Evolutionary conservation across 305 asterid genomes (phyloP), one percentile per base, ranked within the genome.

Genomic region (Fraxinus velutina): DNA sequence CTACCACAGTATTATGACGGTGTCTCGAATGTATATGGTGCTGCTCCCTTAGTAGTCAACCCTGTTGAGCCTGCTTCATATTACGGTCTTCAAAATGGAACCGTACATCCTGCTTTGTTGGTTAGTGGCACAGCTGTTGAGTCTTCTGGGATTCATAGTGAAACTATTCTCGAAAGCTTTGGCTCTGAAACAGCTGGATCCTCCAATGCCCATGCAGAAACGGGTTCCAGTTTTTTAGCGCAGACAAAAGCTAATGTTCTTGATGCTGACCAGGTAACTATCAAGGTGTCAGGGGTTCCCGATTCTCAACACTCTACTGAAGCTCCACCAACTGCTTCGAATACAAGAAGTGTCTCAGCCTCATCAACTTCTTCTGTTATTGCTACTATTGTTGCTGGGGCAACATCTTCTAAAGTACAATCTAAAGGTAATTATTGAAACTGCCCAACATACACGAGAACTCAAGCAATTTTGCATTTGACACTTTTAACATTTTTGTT

Each of bases 1-100:
- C 81, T 89, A 84, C 88, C 93, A 24, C 86, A 90, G 44, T 96
- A 93, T 83, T 92, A 87, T 84, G 96, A 91, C 84, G 83, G 89
- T 19, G 89, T 86, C 57, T 73, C 97, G 47, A 85, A 79, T 81
- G 30, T 86, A 1, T 96, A 89, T 85, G 80, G 84, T 79, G 92
- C 87, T 79, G 78, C 89, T 82, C 88, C 96, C 78, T 81, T 89
- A 78, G 85, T 78, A 5, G 87, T 83, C 86, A 89, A 90, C 83
- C 90, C 88, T 78, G 89, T 86, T 76, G 93, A 88, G 27, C 84
- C 91, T 78, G 76, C 86, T 81, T 85, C 93, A 34, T 90, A 93
- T 86, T 93, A 90, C 68, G 88, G 88, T 57, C 86, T 88, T 86
- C 98, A 92, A 85, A 88, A 85, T 87, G 92, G 85, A 37, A 76